Base-by-base conservation (phyloP, 140 eudicot genomes). In the Anethum foeniculum region DNA sequence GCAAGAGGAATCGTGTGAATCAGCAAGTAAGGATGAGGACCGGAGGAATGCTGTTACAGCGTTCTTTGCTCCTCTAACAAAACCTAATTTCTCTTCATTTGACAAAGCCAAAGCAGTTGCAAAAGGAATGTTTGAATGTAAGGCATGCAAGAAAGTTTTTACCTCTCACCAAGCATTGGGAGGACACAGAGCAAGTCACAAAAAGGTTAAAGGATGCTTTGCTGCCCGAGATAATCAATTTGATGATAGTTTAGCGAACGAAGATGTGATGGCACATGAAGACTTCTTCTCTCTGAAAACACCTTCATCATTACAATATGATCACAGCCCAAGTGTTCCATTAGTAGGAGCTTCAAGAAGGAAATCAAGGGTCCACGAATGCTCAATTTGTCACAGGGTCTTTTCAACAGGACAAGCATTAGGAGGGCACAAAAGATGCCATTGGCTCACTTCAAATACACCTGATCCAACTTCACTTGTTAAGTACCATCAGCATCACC, bases 91-190 rank as follows among this genome's bases (percentile, higher is more conserved):
- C 41, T 52, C 82, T 7, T 74, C 81, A 46, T 51, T 82, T 2
- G 90, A 89, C 72, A 88, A 92, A 84, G 91, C 89, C 19, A 94
- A 92, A 81, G 91, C 90, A 8, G 85, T 84, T 1, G 83, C 89
- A 18, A 90, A 87, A 79, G 97, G 96, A 12, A 47, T 89, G 91
- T 95, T 95, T 68, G 99, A 92, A 80, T 95, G 97, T 80, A 95
- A 95, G 84, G 97, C 97, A 38, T 96, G 99, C 83, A 95, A 95
- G 80, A 93, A 92, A 72, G 97, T 90, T 3, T 96, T 93, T 58
- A 93, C 81, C 80, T 96, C 99, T 23, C 99, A 95, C 84, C 99
- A 93, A 86, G 98, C 99, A 34, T 84, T 96, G n/a, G 99, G 99
- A 1, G 98, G 98, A 7, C 99, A 96, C 48, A 85, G 98, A 43